A percentile compares a stretch with the other conserved stretches of the same genome.
Conservation (phyloP, 176 grass and related monocot genomes). For the Calamus simplicifolius region DNA sequence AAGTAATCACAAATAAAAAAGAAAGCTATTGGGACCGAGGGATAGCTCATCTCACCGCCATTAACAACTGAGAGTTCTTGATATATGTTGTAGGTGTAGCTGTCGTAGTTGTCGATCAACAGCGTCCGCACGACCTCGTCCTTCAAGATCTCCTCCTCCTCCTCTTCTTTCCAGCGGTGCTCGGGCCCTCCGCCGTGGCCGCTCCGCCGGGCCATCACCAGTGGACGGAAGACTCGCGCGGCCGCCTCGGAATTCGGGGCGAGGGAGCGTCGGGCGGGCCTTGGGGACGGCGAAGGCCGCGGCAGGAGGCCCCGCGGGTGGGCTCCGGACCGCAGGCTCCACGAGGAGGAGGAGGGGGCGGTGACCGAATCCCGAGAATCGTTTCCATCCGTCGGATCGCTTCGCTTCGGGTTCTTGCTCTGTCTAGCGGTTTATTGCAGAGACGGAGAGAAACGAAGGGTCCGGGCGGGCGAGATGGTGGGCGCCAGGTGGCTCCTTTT, state of each 20-base stretch:
- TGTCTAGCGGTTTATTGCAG: too few relatives aligned
- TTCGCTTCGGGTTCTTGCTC: too few relatives aligned
- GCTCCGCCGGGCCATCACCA: not conserved
- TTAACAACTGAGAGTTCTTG: constrained; percentile 90
- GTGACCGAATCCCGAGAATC: too few relatives aligned
- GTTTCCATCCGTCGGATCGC: too few relatives aligned
- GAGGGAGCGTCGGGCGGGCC: too few relatives aligned
- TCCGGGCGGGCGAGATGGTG: too few relatives aligned
- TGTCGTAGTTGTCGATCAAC: constrained; percentile 95
- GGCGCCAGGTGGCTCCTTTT: too few relatives aligned
- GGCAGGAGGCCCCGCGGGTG: not conserved
- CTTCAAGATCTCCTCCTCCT: constrained; percentile 1
- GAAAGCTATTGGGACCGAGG: not conserved
- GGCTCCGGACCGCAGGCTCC: too few relatives aligned
- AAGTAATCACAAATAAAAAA: too few relatives aligned
- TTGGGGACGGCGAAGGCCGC: not conserved
- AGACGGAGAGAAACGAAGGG: too few relatives aligned
- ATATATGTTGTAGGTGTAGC: constrained; percentile 97
- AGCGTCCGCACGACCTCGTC: constrained; percentile 59
- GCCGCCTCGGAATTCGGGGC: too few relatives aligned
- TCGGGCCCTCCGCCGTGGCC: not conserved
- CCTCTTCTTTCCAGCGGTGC: not conserved
- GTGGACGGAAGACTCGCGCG: not conserved
- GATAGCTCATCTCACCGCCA: constrained; percentile 39
- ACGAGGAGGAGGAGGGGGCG: too few relatives aligned